Percentiles rank a stretch among this genome's conserved stretches.
Conservation (phyloP, 345 rosid genomes). For the Arabidopsis suecica region DNA sequence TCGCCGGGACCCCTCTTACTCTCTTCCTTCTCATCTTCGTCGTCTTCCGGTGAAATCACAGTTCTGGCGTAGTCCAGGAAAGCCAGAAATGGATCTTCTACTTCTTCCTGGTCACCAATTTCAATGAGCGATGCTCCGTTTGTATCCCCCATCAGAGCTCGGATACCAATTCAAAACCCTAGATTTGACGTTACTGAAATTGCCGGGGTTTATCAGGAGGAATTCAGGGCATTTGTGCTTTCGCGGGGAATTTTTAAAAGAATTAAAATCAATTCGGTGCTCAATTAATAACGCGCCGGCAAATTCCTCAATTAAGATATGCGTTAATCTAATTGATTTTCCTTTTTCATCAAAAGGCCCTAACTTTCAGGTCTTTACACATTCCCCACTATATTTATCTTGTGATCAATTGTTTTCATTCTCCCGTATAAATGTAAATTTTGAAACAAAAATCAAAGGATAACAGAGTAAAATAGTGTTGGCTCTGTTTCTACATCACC, state of each 20-base stretch:
- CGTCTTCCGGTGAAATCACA: constrained; percentile 54
- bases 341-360: background rate
- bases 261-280: no score
- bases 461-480: no score
- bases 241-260: constrained; percentile 39
- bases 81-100: constrained; percentile 68
- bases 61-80: constrained; percentile 76
- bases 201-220: constrained; percentile 25
- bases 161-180: constrained; percentile 34
- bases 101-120: constrained; percentile 40
- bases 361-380: background rate
- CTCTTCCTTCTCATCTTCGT: constrained; percentile 31
- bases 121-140: constrained; percentile 49
- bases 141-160: constrained; percentile 31
- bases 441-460: background rate
- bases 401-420: background rate
- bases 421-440: background rate
- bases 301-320: background rate
- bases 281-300: background rate
- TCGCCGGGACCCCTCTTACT: constrained; percentile 24
- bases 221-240: constrained; percentile 2
- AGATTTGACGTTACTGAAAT: constrained; percentile 25
- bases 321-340: background rate
- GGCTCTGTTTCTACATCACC: no score
- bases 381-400: background rate